phyloP scores from a whole-genome alignment of 2,329 filamentous ascomycete genomes.

The Nigrospora osmanthi region DNA sequence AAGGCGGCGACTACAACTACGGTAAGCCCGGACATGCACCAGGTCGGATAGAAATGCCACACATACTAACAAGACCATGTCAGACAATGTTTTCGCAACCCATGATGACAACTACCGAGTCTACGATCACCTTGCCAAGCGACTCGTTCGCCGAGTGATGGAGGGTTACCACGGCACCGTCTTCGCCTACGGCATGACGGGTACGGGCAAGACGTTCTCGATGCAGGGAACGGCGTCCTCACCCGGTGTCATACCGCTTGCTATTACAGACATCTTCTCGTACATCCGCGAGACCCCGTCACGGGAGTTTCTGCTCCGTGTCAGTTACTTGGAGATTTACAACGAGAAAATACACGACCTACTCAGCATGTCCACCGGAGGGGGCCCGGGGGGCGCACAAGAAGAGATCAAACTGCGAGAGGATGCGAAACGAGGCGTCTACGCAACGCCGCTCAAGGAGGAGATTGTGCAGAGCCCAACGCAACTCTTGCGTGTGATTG shows the following conservation, averaged over 20 bases:
- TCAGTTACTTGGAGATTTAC: conserved; percentile 98
- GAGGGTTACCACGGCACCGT: conserved; percentile 98
- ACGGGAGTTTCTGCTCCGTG: conserved; percentile 85
- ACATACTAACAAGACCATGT: conserved; percentile 6
- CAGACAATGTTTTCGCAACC: conserved; percentile 94
- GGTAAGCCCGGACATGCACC: conserved; percentile 43
- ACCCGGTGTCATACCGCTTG: conserved; percentile 91
- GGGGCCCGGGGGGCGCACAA: conserved; percentile 48
- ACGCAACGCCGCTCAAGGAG: conserved; percentile 91
- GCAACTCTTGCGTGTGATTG: conserved; percentile 88
- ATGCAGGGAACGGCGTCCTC: conserved; percentile 98
- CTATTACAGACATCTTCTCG: conserved; percentile 98
- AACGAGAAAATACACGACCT: conserved; percentile 97
- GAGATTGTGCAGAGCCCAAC: conserved; percentile 98
- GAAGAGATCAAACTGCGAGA: conserved; percentile 97
- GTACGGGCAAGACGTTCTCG: conserved; percentile 97
- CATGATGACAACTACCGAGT: conserved; percentile 92
- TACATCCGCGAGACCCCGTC: conserved; percentile 97
- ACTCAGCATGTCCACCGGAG: conserved; percentile 63
- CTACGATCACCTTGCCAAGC: conserved; percentile 90
- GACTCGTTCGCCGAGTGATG: conserved; percentile 93
- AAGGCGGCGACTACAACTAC: conserved; percentile 88
- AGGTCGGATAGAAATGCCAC: not conserved
- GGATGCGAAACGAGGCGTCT: conserved; percentile 92
- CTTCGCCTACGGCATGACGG: conserved; percentile 98